Evolutionary conservation across 2,329 filamentous ascomycete genomes (phyloP).

Genomic region (Helminthosporium solani): DNA sequence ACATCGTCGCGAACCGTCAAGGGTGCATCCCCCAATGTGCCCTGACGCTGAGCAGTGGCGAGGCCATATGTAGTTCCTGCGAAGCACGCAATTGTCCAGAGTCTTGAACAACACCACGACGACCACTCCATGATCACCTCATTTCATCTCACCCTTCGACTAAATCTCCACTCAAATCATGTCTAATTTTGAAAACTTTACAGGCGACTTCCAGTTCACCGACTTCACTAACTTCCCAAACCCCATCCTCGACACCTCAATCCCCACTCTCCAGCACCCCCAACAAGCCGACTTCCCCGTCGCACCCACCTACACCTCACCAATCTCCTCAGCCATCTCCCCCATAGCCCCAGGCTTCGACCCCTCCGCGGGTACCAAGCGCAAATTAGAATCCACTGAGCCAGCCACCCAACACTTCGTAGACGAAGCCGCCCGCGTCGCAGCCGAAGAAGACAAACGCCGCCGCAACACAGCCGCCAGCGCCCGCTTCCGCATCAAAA

Average conservation of each 20-base stretch:
- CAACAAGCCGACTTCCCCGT: constrained; percentile 28
- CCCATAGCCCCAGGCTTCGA: constrained; percentile 32
- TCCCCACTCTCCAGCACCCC: constrained; percentile 28
- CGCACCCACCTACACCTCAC: constrained; percentile 30
- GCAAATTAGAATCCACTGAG: constrained; percentile 45
- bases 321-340: constrained; percentile 29
- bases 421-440: constrained; percentile 49
- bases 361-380: constrained; percentile 45
- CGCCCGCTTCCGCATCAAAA: constrained; percentile 56
- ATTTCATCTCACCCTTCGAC: constrained; percentile 3
- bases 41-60: constrained; percentile 21
- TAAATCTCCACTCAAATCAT: constrained; percentile 16
- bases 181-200: constrained; percentile 39
- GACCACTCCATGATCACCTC: constrained; percentile 10
- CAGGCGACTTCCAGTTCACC: constrained; percentile 49
- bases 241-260: constrained; percentile 33
- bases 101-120: constrained; percentile 14
- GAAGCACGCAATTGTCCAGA: constrained; percentile 42
- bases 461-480: constrained; percentile 56
- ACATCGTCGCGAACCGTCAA: constrained; percentile 5
- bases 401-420: constrained; percentile 36
- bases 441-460: constrained; percentile 56
- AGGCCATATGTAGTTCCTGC: constrained; percentile 18
- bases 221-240: constrained; percentile 48
- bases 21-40: constrained; percentile 16